These are phyloP conservation scores for Nadsonia starkeyi-henricii DNA, from an alignment of 1,139 yeast species.

Conservation along the genomic window DNA sequence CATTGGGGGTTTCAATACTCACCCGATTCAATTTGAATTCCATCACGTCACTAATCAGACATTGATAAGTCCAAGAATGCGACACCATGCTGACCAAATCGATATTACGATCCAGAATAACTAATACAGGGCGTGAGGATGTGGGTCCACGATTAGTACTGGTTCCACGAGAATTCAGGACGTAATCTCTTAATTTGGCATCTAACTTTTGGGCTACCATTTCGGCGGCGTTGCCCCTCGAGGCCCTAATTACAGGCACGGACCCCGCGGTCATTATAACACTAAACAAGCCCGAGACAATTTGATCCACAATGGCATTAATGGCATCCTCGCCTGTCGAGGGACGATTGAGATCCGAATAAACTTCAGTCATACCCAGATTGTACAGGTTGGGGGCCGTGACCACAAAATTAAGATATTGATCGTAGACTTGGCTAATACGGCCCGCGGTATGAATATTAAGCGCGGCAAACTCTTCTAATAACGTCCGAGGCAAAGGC, in stretches of 20 bases:
- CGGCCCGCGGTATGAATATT: constrained; percentile 54
- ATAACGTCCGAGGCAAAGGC: constrained; percentile 54
- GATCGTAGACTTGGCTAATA: constrained; percentile 84
- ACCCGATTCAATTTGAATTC: constrained; percentile 48
- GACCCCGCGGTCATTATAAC: constrained; percentile 62
- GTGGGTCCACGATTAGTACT: constrained; percentile 16
- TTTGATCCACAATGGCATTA: constrained; percentile 47
- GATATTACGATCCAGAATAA: constrained; percentile 73
- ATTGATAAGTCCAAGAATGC: constrained; percentile 96
- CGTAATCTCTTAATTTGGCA: constrained; percentile 67
- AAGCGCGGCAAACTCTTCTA: constrained; percentile 80
- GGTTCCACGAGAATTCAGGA: constrained; percentile 45
- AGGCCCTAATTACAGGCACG: constrained; percentile 83
- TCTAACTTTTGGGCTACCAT: constrained; percentile 81
- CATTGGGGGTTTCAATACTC: constrained; percentile 44
- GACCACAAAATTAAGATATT: constrained; percentile 79
- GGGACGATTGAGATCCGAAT: constrained; percentile 57
- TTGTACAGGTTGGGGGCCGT: constrained; percentile 87
- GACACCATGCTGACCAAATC: constrained; percentile 90
- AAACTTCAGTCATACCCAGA: constrained; percentile 52
- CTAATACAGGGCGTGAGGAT: constrained; percentile 46
- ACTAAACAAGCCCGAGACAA: constrained; percentile 72
- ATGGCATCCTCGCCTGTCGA: constrained; percentile 62
- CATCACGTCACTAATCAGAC: constrained; percentile 89
- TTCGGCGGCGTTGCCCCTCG: constrained; percentile 91